Percentiles rank a stretch among this genome's conserved stretches.
phyloP scores from a whole-genome alignment of 148 eudicot species.

The Oxyria digyna region DNA sequence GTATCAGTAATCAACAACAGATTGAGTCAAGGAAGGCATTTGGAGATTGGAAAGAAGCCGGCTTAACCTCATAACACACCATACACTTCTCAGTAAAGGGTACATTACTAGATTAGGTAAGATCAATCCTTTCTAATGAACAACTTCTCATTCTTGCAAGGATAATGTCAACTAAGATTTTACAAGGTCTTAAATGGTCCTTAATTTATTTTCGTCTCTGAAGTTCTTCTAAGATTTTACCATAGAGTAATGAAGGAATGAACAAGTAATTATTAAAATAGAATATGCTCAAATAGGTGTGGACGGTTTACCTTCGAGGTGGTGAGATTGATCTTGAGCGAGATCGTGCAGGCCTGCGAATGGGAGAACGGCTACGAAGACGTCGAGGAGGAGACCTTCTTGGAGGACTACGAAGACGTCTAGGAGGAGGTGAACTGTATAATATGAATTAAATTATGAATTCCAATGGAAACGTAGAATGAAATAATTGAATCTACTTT shows the following conservation, averaged over 20 bases:
- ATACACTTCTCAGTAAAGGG: not conserved
- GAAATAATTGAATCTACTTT: not conserved
- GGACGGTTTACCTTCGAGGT: constrained; percentile 54
- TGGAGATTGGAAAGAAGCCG: not conserved
- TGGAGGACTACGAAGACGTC: constrained; percentile 76
- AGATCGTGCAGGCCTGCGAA: constrained; percentile 62
- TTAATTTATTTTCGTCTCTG: not conserved
- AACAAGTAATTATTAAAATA: not conserved
- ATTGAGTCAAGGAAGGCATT: not conserved
- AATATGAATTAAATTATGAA: not conserved
- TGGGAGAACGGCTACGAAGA: constrained; percentile 84
- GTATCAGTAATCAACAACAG: not conserved
- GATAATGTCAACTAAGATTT: not conserved
- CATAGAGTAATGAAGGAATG: not conserved
- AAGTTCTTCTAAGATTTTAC: not conserved
- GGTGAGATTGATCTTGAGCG: constrained; percentile 82
- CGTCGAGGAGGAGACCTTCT: constrained; percentile 88
- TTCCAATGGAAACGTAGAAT: not conserved
- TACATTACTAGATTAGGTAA: not conserved
- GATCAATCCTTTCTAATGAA: not conserved
- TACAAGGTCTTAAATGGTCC: not conserved
- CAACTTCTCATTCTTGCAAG: not conserved
- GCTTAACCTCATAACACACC: not conserved
- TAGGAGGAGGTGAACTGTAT: constrained; percentile 37
- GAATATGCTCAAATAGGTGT: not conserved